Evolutionary conservation across 2,329 filamentous ascomycete species (phyloP).

Genomic region (Fusarium oxysporum): DNA sequence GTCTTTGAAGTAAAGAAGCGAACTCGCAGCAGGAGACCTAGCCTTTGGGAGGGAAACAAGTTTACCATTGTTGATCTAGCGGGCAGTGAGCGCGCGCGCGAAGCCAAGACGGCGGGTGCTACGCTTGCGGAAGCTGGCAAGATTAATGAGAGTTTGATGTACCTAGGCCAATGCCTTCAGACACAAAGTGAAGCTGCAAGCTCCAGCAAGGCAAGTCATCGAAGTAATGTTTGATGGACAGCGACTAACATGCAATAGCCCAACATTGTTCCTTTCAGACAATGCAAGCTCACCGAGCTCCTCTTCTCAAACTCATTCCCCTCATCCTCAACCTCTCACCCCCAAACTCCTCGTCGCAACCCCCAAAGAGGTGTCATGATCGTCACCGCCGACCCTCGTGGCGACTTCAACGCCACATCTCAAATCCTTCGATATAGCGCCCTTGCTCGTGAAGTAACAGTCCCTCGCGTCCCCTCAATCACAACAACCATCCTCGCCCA

Average conservation of each 20-base stretch:
- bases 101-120: constrained; percentile 92
- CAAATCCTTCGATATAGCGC: constrained; percentile 96
- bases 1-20: constrained; percentile 94
- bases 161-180: constrained; percentile 94
- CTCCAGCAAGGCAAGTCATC: constrained; percentile 72
- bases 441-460: constrained; percentile 90
- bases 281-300: constrained; percentile 87
- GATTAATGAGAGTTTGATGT: constrained; percentile 99
- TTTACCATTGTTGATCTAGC: constrained; percentile 93
- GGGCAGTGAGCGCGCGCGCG: constrained; percentile 90
- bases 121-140: constrained; percentile 96
- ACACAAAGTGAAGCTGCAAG: constrained; percentile 87
- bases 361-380: constrained; percentile 96
- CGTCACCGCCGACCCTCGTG: constrained; percentile 90
- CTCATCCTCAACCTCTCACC: constrained; percentile 60
- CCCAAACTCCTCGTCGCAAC: constrained; percentile 62
- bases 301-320: constrained; percentile 91
- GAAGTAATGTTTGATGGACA: background rate
- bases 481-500: constrained; percentile 73
- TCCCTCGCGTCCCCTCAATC: constrained; percentile 87
- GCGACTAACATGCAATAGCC: constrained; percentile 60
- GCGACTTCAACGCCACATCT: constrained; percentile 96
- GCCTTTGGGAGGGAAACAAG: constrained; percentile 79
- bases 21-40: constrained; percentile 56
- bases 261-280: constrained; percentile 80